Evolutionary conservation across 179 eudicot species (phyloP).

Genomic region (Gypsophila paniculata): DNA sequence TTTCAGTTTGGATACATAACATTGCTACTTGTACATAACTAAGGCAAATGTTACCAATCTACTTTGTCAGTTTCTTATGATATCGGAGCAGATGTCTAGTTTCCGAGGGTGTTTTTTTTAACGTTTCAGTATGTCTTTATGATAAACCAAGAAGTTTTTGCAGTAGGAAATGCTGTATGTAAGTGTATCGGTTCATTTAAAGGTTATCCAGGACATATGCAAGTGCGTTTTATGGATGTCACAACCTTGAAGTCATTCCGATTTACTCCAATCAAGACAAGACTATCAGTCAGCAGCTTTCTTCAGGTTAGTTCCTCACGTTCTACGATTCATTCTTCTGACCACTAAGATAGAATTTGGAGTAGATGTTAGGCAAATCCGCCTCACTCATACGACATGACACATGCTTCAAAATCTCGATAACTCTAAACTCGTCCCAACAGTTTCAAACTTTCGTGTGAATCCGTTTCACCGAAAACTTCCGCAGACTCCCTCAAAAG

Average conservation of each 20-base stretch:
- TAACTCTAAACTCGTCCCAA: not conserved
- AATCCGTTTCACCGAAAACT: not conserved
- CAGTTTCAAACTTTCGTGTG: not conserved
- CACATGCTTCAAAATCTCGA: not conserved
- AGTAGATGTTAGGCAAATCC: not conserved
- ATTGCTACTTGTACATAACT: no score
- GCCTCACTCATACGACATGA: not conserved
- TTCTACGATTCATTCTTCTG: not conserved
- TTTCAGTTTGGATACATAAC: not conserved
- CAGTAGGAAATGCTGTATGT: not conserved
- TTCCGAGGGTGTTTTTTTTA: not conserved
- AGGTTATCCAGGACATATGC: not conserved
- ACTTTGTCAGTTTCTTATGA: not conserved
- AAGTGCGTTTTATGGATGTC: not conserved
- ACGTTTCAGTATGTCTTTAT: not conserved
- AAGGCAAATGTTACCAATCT: not conserved
- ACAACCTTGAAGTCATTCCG: not conserved
- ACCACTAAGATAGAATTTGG: not conserved
- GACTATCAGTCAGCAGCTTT: not conserved
- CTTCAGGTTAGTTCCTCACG: not conserved
- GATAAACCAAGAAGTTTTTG: not conserved
- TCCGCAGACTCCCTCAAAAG: no score
- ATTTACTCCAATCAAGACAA: not conserved
- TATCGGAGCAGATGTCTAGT: not conserved
- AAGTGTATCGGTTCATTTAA: constrained; percentile 10